These are phyloP conservation scores for Microthyrium microscopicum DNA, from an alignment of 2,329 filamentous ascomycete species.

Conservation along the genomic window DNA sequence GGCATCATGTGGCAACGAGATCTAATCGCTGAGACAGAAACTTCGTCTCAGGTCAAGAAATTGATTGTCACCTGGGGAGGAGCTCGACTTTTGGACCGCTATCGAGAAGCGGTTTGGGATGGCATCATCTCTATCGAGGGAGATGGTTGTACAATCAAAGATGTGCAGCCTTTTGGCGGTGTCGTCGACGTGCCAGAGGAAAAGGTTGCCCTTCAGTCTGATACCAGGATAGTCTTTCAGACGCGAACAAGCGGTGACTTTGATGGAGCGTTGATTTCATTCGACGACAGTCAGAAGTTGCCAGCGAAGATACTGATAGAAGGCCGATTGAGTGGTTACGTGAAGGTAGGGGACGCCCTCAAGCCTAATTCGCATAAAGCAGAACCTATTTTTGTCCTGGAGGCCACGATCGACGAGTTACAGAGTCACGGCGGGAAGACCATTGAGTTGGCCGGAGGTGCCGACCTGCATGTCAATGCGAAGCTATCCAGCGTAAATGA, in stretches of 20 bases:
- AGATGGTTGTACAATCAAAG: slow-evolving; percentile 9
- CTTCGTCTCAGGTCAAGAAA: neutral
- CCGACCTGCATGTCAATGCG: neutral
- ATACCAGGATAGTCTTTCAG: neutral
- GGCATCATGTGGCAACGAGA: neutral
- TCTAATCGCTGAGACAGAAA: neutral
- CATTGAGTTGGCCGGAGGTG: neutral
- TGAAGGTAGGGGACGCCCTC: slow-evolving; percentile 10
- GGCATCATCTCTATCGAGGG: slow-evolving; percentile 14
- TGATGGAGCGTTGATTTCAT: too few species aligned
- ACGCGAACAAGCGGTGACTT: too few species aligned
- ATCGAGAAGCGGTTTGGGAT: slow-evolving; percentile 19
- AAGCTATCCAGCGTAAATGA: slow-evolving; percentile 10
- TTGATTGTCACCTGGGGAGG: slow-evolving; percentile 18
- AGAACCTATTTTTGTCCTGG: slow-evolving; percentile 16
- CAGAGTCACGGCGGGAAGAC: neutral
- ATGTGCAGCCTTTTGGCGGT: slow-evolving; percentile 13
- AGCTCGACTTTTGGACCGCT: slow-evolving; percentile 18
- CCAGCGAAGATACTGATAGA: too few species aligned
- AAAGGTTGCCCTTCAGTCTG: neutral
- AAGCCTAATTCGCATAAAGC: slow-evolving; percentile 10
- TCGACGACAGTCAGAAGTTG: too few species aligned
- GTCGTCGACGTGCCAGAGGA: neutral
- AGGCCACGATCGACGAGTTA: slow-evolving; percentile 16
- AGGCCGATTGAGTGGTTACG: slow-evolving; percentile 12